Evolutionary conservation across 179 eudicot genomes (phyloP).

Genomic region (Beta macrorhiza): DNA sequence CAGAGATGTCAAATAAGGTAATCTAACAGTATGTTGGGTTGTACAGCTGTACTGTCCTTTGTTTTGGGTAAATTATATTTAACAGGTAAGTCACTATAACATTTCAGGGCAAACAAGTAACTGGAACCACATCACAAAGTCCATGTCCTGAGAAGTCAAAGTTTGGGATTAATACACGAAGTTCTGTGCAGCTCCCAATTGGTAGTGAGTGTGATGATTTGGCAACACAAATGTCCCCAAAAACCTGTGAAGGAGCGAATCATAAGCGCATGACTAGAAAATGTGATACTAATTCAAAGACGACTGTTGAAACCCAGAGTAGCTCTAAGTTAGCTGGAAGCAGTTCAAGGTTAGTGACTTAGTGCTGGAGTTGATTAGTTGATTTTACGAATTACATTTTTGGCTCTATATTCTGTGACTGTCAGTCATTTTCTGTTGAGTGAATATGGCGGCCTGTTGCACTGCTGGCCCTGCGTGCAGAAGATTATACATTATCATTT

Average conservation of each 20-base stretch:
- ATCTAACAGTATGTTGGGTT: background rate
- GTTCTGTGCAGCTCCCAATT: constrained; percentile 18
- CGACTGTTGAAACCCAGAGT: constrained; percentile 9
- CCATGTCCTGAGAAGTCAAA: constrained; percentile 10
- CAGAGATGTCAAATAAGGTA: constrained; percentile 19
- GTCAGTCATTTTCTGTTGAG: background rate
- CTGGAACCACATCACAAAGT: constrained; percentile 15
- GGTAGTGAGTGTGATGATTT: background rate
- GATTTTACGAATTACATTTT: background rate
- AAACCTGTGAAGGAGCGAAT: constrained; percentile 14
- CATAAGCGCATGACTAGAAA: background rate
- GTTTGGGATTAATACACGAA: constrained; percentile 13
- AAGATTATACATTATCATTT: no score
- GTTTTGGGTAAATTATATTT: background rate
- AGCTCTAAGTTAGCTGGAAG: constrained; percentile 15
- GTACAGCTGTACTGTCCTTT: background rate
- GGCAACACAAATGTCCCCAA: constrained; percentile 6
- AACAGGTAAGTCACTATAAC: no score
- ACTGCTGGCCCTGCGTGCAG: background rate
- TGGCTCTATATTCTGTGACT: constrained; percentile 1
- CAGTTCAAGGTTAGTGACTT: constrained; percentile 26
- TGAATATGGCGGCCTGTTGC: background rate
- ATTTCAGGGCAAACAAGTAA: constrained; percentile 33
- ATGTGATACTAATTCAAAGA: constrained; percentile 4
- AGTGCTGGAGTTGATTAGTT: background rate